Conservation (phyloP, 768 basidiomycete genomes). For the Multifurca ochricompacta region DNA sequence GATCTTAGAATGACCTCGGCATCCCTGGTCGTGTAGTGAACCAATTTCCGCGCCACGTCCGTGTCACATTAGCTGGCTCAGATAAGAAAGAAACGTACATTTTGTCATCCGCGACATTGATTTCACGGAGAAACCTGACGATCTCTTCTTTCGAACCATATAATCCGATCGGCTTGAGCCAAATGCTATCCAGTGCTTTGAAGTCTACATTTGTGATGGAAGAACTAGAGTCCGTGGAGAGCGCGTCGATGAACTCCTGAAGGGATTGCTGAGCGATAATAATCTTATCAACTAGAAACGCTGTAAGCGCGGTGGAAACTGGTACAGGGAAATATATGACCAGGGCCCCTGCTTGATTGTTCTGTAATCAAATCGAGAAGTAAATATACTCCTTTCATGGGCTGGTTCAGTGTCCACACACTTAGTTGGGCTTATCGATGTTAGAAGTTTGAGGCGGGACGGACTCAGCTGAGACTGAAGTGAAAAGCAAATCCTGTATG, state of each 20-base stretch:
- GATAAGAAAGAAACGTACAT: conserved; percentile 31
- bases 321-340: conserved; percentile 27
- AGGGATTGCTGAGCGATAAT: conserved; percentile 50
- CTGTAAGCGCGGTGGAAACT: not conserved
- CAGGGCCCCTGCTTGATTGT: conserved; percentile 42
- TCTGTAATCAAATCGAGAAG: conserved; percentile 49
- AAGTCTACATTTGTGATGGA: conserved; percentile 54
- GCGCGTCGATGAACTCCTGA: conserved; percentile 37
- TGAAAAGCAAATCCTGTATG: too few species aligned
- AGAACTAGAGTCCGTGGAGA: conserved; percentile 43
- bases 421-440: too few species aligned
- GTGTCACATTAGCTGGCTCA: not conserved
- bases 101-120: conserved; percentile 31
- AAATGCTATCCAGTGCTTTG: conserved; percentile 37
- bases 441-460: too few species aligned
- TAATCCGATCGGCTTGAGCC: conserved; percentile 44
- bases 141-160: conserved; percentile 51
- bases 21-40: conserved; percentile 16
- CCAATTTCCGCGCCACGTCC: conserved; percentile 21
- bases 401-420: too few species aligned
- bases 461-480: too few species aligned
- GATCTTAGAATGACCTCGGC: conserved; percentile 33
- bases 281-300: conserved; percentile 48
- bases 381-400: conserved; percentile 42
- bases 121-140: conserved; percentile 34